These are phyloP conservation scores for Hebeloma cylindrosporum DNA, from an alignment of 768 basidiomycete species.

Conservation along the genomic window DNA sequence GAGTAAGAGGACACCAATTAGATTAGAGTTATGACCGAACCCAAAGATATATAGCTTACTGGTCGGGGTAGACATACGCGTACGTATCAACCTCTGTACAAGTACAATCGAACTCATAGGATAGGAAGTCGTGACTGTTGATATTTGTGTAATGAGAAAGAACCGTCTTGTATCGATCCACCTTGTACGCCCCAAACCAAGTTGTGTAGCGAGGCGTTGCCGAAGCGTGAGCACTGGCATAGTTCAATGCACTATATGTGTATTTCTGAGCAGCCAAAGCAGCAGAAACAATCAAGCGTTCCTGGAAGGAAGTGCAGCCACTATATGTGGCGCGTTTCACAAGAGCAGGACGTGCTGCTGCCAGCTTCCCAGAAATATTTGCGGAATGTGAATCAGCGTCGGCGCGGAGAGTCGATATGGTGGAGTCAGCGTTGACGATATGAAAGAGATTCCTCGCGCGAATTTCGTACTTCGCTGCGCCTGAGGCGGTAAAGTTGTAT, in stretches of 20 bases:
- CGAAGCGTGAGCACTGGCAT: conserved; percentile 34
- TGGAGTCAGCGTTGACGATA: conserved; percentile 33
- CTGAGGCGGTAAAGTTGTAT: conserved; percentile 46
- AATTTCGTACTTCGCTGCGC: conserved; percentile 42
- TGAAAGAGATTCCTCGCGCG: conserved; percentile 43
- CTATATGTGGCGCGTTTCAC: conserved; percentile 38
- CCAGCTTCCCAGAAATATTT: conserved; percentile 33
- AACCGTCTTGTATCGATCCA: conserved; percentile 36
- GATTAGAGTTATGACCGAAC: neutral
- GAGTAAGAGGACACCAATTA: neutral
- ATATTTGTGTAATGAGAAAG: conserved; percentile 39
- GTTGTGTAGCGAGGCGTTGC: conserved; percentile 44
- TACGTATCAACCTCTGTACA: conserved; percentile 35
- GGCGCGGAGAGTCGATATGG: conserved; percentile 35
- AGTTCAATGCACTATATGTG: conserved; percentile 34
- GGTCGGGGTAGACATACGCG: conserved; percentile 37
- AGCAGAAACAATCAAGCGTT: conserved; percentile 35
- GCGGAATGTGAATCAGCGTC: conserved; percentile 28
- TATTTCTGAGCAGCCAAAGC: conserved; percentile 42
- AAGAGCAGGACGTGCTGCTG: conserved; percentile 23
- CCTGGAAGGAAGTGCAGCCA: conserved; percentile 40
- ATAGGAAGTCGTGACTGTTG: conserved; percentile 30
- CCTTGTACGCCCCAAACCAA: conserved; percentile 50
- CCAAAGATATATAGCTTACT: conserved; percentile 18
- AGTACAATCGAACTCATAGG: conserved; percentile 38